These are phyloP conservation scores for Euphrasia arctica DNA, from an alignment of 305 asterid species.

Conservation along the genomic window DNA sequence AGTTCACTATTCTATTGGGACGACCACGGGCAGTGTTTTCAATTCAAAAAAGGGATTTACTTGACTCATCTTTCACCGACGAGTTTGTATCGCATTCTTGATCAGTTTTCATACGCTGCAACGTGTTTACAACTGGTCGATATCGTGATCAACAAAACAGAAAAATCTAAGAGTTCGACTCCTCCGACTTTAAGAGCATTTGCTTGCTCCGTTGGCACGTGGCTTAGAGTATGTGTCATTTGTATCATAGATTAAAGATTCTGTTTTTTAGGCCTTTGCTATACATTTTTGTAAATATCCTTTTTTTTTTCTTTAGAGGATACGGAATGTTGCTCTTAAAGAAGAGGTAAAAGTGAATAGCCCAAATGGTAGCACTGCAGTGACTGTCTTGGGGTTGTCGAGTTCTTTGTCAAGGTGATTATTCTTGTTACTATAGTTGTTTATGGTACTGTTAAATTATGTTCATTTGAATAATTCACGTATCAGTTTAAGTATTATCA, in stretches of 20 bases:
- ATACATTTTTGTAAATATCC: neutral
- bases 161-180: slow-evolving; percentile 47
- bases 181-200: slow-evolving; percentile 92
- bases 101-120: slow-evolving; percentile 75
- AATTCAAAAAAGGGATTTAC: slow-evolving; percentile 56
- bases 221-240: slow-evolving; percentile 56
- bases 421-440: slow-evolving; percentile 17
- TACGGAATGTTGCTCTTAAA: slow-evolving; percentile 67
- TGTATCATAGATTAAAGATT: neutral
- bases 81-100: slow-evolving; percentile 66
- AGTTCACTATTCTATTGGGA: slow-evolving; percentile 75
- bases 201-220: slow-evolving; percentile 65
- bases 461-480: neutral
- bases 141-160: slow-evolving; percentile 47
- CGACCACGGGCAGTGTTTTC: slow-evolving; percentile 37
- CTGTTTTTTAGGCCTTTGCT: slow-evolving; percentile 16
- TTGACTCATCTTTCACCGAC: slow-evolving; percentile 81
- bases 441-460: slow-evolving; percentile 14
- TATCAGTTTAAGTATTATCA: neutral
- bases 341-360: slow-evolving; percentile 74
- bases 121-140: slow-evolving; percentile 75
- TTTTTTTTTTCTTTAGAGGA: slow-evolving; percentile 45
- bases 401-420: slow-evolving; percentile 88
- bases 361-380: slow-evolving; percentile 49
- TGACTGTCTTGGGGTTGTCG: slow-evolving; percentile 79